Evolutionary conservation across 768 basidiomycete genomes (phyloP), one percentile per base, ranked within the genome.

Genomic region (Clavaria fumosa): DNA sequence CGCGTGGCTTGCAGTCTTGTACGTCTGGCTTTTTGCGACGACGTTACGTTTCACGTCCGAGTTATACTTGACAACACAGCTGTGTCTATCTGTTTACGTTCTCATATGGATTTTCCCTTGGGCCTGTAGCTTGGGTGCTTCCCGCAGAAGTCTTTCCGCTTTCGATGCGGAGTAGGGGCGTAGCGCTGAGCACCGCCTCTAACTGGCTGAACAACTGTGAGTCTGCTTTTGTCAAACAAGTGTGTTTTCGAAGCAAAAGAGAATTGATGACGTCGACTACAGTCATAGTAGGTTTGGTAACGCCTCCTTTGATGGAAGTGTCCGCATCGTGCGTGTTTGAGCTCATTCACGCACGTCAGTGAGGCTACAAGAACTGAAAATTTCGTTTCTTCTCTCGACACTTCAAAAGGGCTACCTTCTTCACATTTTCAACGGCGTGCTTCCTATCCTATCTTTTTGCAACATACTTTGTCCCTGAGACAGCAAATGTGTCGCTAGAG

Each of bases 181-280:
- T 89, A 4, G 72, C 84, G 17, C 48, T 91, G 15, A 75, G 82
- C 14, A 88, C 85, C 2, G 78, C 82, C 2, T 81, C 78, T n/a
- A 83, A 82, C 45, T 88, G 84, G 84, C 47, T 70, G 18, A 86
- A 86, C 49, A 88, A 88, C 41, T 88, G 78, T 77, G 35, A 1
- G 66, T 54, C 11, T 1, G 23, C 26, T 12, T 9, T 11, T 35
- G 4, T 31, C 33, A 5, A 12, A 15, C 5, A 38, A 5, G 38
- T 7, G 21, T 4, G 11, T 12, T 26, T 15, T 0, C 23, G 23
- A 3, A 22, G 39, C 32, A 7, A 14, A 14, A 18, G 26, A 37
- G 10, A 6, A 6, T 19, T 43, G 5, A 17, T 17, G 19, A 10
- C n/a, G n/a, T n/a, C n/a, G n/a, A 30, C 7, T 14, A 14, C 36